Evolutionary conservation across 148 eudicot species (phyloP).

Genomic region (Salicornia ramosissima): DNA sequence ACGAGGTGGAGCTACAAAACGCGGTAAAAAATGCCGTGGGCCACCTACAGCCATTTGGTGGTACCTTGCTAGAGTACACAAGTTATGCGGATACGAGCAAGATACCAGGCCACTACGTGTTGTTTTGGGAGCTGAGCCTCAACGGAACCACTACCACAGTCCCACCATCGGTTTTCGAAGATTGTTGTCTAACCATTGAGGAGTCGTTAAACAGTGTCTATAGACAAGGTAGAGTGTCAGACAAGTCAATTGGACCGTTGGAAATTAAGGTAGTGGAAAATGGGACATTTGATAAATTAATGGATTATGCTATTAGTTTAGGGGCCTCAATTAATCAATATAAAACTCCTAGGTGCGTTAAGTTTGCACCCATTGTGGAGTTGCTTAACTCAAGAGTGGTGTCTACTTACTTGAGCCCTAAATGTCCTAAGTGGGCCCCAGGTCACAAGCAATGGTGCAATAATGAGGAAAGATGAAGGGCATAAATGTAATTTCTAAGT

Average conservation of each 20-base stretch:
- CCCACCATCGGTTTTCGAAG: conserved; percentile 61
- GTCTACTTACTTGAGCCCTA: conserved; percentile 61
- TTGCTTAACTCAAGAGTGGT: conserved; percentile 66
- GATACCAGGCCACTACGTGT: conserved; percentile 71
- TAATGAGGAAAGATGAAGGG: conserved; percentile 33
- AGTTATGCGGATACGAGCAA: conserved; percentile 56
- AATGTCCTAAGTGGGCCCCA: conserved; percentile 83
- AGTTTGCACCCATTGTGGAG: conserved; percentile 79
- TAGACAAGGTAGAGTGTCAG: conserved; percentile 67
- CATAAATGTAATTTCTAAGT: background rate
- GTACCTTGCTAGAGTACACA: conserved; percentile 59
- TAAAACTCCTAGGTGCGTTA: conserved; percentile 89
- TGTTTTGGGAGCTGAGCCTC: conserved; percentile 58
- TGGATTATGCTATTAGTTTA: conserved; percentile 82
- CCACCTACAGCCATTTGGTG: conserved; percentile 50
- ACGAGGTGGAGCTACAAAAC: conserved; percentile 68
- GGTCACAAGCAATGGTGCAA: conserved; percentile 83
- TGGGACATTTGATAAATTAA: conserved; percentile 71
- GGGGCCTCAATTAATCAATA: conserved; percentile 97
- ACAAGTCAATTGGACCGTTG: conserved; percentile 69
- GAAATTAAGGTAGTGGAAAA: conserved; percentile 62
- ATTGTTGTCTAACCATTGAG: conserved; percentile 61
- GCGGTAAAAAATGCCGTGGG: conserved; percentile 51
- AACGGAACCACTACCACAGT: conserved; percentile 37
- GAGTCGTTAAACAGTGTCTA: conserved; percentile 74